phyloP scores from a whole-genome alignment of 257 asterid genomes.

The Mentha longifolia region DNA sequence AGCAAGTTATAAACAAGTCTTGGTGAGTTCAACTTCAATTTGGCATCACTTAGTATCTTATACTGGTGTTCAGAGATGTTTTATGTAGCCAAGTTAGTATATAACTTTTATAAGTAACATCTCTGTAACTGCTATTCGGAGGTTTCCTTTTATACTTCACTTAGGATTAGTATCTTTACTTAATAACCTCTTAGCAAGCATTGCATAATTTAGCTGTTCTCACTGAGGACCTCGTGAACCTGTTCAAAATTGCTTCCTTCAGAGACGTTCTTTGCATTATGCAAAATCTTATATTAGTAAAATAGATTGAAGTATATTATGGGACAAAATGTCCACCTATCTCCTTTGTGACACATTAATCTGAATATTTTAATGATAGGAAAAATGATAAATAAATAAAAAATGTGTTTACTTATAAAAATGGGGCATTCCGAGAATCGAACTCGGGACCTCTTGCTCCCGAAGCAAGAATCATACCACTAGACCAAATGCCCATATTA shows the following conservation, averaged over 20 bases:
- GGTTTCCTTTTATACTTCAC: neutral
- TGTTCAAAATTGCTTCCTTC: neutral
- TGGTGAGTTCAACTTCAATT: neutral
- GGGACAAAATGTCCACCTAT: neutral
- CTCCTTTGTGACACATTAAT: neutral
- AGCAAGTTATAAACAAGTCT: neutral
- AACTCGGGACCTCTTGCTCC: conserved; percentile 92
- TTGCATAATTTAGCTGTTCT: too few relatives aligned
- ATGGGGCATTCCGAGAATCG: conserved; percentile 70
- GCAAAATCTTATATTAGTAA: neutral
- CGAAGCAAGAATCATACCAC: conserved; percentile 93
- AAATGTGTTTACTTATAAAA: neutral
- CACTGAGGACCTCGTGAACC: neutral
- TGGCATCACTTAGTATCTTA: neutral
- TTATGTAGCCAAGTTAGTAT: neutral
- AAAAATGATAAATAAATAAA: neutral
- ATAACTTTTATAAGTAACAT: neutral
- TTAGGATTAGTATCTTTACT: neutral
- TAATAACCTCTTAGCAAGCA: neutral
- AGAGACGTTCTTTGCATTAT: neutral
- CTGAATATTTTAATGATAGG: neutral
- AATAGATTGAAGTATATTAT: neutral
- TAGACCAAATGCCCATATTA: conserved; percentile 73
- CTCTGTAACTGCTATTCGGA: neutral
- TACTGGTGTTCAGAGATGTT: neutral